A percentile compares a stretch with the other conserved stretches of the same genome.
phyloP scores from a whole-genome alignment of 2,329 filamentous ascomycete species.

The Colletotrichum eremochloae region DNA sequence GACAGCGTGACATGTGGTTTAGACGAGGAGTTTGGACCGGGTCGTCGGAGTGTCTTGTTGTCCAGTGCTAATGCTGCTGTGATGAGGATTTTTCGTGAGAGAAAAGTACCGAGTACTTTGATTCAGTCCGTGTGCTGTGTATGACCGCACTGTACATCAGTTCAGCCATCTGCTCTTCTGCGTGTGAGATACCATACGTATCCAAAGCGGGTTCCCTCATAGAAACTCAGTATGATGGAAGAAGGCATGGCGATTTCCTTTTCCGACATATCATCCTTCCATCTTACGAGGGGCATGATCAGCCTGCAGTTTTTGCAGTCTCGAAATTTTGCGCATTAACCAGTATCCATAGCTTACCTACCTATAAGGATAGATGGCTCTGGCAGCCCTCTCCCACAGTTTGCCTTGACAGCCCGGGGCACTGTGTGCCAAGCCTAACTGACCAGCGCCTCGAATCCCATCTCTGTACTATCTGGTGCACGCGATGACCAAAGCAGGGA shows the following conservation, averaged over 20 bases:
- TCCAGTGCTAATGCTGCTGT: conserved; percentile 23
- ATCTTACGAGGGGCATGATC: too few species aligned
- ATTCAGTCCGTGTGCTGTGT: background rate
- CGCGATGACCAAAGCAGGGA: conserved; percentile 31
- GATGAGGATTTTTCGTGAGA: conserved; percentile 39
- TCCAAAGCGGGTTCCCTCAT: too few species aligned
- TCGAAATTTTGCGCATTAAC: too few species aligned
- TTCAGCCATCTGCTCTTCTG: background rate
- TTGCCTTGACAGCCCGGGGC: background rate
- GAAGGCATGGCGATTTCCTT: too few species aligned
- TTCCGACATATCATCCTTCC: too few species aligned
- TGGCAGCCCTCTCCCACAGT: too few species aligned
- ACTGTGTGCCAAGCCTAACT: conserved; percentile 35
- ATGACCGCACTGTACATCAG: conserved; percentile 19
- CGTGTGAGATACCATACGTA: too few species aligned
- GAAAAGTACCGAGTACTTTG: conserved; percentile 36
- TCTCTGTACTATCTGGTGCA: conserved; percentile 26
- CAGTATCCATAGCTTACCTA: too few species aligned
- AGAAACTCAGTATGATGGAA: too few species aligned
- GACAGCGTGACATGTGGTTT: conserved; percentile 40
- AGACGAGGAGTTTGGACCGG: conserved; percentile 39
- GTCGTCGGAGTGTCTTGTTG: conserved; percentile 43
- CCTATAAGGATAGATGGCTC: too few species aligned
- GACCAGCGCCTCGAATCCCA: conserved; percentile 22
- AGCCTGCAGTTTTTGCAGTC: too few species aligned